These are phyloP conservation scores for Hericium coralloides DNA, from an alignment of 768 basidiomycete genomes.

Conservation along the genomic window DNA sequence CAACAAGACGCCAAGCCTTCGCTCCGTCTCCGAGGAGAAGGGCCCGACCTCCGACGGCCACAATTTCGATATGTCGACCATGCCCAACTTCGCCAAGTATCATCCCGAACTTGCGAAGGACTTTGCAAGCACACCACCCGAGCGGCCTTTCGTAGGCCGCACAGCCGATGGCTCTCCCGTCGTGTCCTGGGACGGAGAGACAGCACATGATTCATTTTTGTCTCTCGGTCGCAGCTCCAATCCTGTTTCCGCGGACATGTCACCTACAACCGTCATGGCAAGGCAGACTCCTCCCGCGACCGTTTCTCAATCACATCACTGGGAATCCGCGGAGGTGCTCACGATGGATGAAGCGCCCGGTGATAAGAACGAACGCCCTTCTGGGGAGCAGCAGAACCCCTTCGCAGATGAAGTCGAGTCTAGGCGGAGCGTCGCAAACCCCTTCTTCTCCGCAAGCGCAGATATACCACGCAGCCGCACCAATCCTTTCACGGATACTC, in stretches of 20 bases:
- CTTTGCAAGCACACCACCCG: neutral
- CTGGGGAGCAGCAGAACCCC: neutral
- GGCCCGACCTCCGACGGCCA: conserved; percentile 2
- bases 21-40: conserved; percentile 10
- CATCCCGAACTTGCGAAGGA: conserved; percentile 1
- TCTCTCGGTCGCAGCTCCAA: conserved; percentile 3
- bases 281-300: conserved; percentile 12
- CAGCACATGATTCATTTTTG: conserved; percentile 6
- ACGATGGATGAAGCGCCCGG: conserved; percentile 3
- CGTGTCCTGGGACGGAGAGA: conserved; percentile 7
- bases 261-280: conserved; percentile 5
- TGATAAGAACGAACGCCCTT: neutral
- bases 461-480: conserved; percentile 1
- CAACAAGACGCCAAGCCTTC: conserved; percentile 11
- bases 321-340: conserved; percentile 15
- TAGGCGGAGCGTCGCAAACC: conserved; percentile 3
- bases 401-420: conserved; percentile 5
- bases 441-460: conserved; percentile 10
- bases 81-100: conserved; percentile 12
- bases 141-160: conserved; percentile 2
- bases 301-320: conserved; percentile 7
- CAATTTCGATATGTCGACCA: conserved; percentile 10
- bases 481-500: conserved; percentile 10
- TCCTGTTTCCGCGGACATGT: conserved; percentile 5
- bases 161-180: neutral